These are phyloP conservation scores for Agapanthus africanus DNA, from an alignment of 106 monocot genomes.

Conservation along the genomic window DNA sequence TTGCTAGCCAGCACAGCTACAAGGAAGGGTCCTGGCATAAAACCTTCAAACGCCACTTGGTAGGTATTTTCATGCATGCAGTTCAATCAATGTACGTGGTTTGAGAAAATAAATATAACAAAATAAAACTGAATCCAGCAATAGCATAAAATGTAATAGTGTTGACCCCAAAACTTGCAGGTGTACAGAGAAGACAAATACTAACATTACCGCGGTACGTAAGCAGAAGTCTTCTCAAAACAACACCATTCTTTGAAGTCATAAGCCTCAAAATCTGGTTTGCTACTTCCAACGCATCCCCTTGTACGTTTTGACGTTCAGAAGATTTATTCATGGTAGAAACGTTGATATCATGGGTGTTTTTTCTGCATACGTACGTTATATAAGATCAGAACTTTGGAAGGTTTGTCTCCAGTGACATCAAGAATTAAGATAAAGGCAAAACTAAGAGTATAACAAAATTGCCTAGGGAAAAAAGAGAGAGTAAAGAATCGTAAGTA, in stretches of 20 bases:
- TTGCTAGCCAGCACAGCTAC: neutral
- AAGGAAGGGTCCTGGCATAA: neutral
- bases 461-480: neutral
- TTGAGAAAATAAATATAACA: neutral
- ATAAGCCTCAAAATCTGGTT: conserved; percentile 52
- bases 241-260: conserved; percentile 59
- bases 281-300: conserved; percentile 24
- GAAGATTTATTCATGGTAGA: neutral
- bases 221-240: conserved; percentile 75
- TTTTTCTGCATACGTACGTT: conserved; percentile 24
- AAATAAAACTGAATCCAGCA: neutral
- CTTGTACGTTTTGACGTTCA: conserved; percentile 2
- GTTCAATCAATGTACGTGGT: neutral
- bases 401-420: neutral
- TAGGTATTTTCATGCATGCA: neutral
- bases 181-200: neutral
- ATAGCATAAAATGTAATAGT: neutral
- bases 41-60: neutral
- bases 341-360: neutral
- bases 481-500: neutral
- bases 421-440: neutral
- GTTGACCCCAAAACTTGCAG: neutral
- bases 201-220: conserved; percentile 51
- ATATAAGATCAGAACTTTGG: conserved; percentile 2
- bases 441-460: neutral